These are phyloP conservation scores for Myriosclerotinia duriaeana DNA, from an alignment of 2,329 filamentous ascomycete species.

Conservation along the genomic window DNA sequence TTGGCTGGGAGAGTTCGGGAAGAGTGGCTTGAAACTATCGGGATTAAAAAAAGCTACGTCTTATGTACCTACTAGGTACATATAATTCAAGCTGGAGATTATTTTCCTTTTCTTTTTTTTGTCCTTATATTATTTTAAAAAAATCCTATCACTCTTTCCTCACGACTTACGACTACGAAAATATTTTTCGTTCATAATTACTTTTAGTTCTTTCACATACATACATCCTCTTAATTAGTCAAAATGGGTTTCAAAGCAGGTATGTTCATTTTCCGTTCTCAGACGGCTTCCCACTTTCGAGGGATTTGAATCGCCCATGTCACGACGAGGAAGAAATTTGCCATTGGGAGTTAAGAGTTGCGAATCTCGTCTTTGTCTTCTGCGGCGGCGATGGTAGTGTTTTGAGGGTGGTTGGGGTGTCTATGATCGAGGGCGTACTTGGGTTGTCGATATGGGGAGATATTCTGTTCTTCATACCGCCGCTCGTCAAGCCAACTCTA, in stretches of 20 bases:
- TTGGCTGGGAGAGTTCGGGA: constrained; percentile 14
- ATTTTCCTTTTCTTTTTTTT: constrained; percentile 8
- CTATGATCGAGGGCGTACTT: not conserved
- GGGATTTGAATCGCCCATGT: constrained; percentile 27
- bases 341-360: constrained; percentile 7
- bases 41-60: constrained; percentile 8
- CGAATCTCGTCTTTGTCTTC: constrained; percentile 2
- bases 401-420: not conserved
- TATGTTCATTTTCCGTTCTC: constrained; percentile 37
- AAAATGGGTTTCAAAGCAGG: constrained; percentile 45
- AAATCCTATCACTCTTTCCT: not conserved
- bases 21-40: constrained; percentile 18
- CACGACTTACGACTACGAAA: constrained; percentile 4
- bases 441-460: not conserved
- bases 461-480: not conserved
- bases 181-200: constrained; percentile 6
- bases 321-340: constrained; percentile 23
- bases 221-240: constrained; percentile 35
- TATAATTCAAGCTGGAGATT: constrained; percentile 13
- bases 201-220: not conserved
- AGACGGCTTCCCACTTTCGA: not conserved
- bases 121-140: not conserved
- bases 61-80: not conserved
- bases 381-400: not conserved
- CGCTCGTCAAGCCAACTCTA: not conserved